Base-by-base conservation (phyloP, 352 stramenopile genomes). In the Pythium coloratum region DNA sequence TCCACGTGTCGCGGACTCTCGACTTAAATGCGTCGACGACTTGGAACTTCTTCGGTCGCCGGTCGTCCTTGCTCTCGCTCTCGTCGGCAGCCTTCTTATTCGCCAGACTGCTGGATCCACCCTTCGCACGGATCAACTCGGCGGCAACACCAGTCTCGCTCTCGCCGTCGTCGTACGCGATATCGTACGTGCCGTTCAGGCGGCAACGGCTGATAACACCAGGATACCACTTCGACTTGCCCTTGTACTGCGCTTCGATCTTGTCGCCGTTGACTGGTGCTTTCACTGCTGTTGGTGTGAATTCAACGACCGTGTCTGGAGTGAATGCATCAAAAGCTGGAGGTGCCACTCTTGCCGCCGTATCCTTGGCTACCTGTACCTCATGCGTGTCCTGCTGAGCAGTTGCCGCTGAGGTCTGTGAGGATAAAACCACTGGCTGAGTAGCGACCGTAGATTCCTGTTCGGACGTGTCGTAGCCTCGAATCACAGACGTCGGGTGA, bases 81-180 rank as follows among this genome's bases (percentile, higher is more conserved):
- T 24, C 20, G 20, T 24, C 20, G 20, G 20, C 20, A 24, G 20
- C 20, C 20, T 24, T 24, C 20, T 24, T 24, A 0, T 24, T 24
- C 20, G 20, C 20, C 20, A 0, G 20, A 24, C 20, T 24, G 20
- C 20, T 24, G 20, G 20, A 24, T 0, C 20, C 20, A 24, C 20
- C 20, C 0, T 24, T 24, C 20, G 20, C 20, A 24, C 60, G 61
- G 33, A 67, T 63, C 32, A 63, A 44, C 38, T 76, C 63, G 9
- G 69, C 55, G 30, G 59, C 62, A 32, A 79, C 79, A 18, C 81
- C 55, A 36, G 71, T 80, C 55, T 95, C 83, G 20, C 76, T 75
- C 32, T 91, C 80, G 28, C 82, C 87, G 51, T 90, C 82, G 1
- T 89, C 78, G 53, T 92, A 95, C 34, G 73, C n/a, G 59, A 95